These are phyloP conservation scores for Magnaporthiopsis rhizophila DNA, from an alignment of 2,329 filamentous ascomycete genomes.

Conservation along the genomic window DNA sequence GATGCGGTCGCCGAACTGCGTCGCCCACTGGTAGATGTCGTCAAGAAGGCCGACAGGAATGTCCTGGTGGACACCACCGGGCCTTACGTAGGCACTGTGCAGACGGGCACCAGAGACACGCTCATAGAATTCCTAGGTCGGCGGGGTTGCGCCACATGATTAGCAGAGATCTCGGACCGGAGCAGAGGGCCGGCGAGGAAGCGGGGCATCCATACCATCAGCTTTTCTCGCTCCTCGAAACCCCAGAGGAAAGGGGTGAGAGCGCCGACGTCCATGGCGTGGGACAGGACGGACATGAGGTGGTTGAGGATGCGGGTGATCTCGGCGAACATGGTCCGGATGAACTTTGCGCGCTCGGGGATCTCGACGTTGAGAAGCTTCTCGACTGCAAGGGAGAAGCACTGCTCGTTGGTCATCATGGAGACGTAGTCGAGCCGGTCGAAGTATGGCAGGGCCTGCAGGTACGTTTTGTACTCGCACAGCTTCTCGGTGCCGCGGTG, in stretches of 20 bases:
- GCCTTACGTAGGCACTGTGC: conserved; percentile 93
- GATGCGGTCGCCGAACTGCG: conserved; percentile 95
- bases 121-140: conserved; percentile 89
- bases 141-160: not conserved
- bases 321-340: conserved; percentile 90
- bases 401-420: conserved; percentile 99
- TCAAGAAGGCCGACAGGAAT: conserved; percentile 88
- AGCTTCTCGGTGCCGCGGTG: conserved; percentile 98
- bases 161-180: not conserved
- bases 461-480: conserved; percentile 99
- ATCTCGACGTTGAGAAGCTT: conserved; percentile 97
- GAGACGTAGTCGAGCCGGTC: conserved; percentile 98
- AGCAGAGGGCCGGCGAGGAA: not conserved
- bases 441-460: conserved; percentile 97
- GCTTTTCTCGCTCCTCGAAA: conserved; percentile 98
- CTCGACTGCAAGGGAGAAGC: conserved; percentile 90
- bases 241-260: conserved; percentile 98
- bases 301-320: conserved; percentile 94
- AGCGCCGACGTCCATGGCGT: conserved; percentile 98
- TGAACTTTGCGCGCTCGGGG: conserved; percentile 91
- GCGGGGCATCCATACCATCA: conserved; percentile 80
- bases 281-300: conserved; percentile 92
- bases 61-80: conserved; percentile 94
- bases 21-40: conserved; percentile 99
- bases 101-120: conserved; percentile 96